Evolutionary conservation across 2,329 filamentous ascomycete species (phyloP).

Genomic region (Stemphylium beticola): DNA sequence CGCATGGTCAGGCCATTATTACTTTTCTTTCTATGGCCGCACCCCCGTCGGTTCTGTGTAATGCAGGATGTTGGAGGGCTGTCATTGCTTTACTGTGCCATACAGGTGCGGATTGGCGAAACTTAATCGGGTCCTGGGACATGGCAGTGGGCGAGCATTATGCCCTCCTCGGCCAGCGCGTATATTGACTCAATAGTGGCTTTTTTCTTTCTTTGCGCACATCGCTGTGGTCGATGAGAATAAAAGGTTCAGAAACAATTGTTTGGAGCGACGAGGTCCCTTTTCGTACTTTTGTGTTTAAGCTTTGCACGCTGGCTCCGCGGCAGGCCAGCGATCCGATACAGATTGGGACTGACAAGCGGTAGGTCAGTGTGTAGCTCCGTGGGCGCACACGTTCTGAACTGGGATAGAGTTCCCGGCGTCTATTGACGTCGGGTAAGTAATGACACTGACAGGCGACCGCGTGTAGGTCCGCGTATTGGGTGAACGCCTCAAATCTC

Average conservation of each 20-base stretch:
- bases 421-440: constrained; percentile 24
- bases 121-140: constrained; percentile 15
- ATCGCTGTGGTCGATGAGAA: constrained; percentile 13
- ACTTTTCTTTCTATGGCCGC: constrained; percentile 2
- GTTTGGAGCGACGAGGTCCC: constrained; percentile 12
- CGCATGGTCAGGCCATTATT: constrained; percentile 19
- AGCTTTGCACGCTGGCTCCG: not conserved
- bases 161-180: constrained; percentile 13
- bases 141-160: constrained; percentile 7
- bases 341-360: constrained; percentile 23
- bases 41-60: constrained; percentile 15
- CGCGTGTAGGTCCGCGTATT: constrained; percentile 20
- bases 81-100: constrained; percentile 29
- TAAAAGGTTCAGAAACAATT: constrained; percentile 8
- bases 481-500: constrained; percentile 16
- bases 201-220: constrained; percentile 11
- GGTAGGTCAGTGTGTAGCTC: constrained; percentile 18
- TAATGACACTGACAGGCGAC: constrained; percentile 34
- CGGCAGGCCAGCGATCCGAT: not conserved
- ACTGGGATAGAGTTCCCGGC: constrained; percentile 19
- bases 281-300: constrained; percentile 4
- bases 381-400: not conserved
- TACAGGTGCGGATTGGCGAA: constrained; percentile 21
- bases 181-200: constrained; percentile 27
- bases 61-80: constrained; percentile 3